Conservation (phyloP, 2,329 filamentous ascomycete genomes). For the Paecilomyces formosus region DNA sequence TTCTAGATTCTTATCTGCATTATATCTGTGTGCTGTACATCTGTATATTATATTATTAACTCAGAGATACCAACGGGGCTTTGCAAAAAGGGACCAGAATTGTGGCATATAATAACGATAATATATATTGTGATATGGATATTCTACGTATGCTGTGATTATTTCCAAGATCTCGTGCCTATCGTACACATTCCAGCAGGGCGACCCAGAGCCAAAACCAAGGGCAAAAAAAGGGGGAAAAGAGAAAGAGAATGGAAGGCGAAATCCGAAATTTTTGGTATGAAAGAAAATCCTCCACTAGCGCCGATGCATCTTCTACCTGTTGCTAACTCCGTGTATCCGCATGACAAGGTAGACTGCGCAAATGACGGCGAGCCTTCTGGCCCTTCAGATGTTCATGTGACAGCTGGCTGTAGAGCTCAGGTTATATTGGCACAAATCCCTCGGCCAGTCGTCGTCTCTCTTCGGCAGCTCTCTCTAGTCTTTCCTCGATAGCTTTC, state of each 20-base stretch:
- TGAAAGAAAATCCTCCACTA: too few relatives aligned
- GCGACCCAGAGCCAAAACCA: too few relatives aligned
- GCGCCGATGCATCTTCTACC: too few relatives aligned
- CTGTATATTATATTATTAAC: neutral
- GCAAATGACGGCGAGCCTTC: too few relatives aligned
- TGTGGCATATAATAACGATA: neutral
- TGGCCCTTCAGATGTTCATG: neutral
- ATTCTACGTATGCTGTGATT: neutral
- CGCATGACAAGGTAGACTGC: too few relatives aligned
- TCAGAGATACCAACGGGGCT: neutral
- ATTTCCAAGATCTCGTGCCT: neutral
- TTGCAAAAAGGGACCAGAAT: neutral
- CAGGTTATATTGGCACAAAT: slow-evolving; percentile 16
- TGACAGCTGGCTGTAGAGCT: neutral
- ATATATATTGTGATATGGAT: neutral
- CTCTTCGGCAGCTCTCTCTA: slow-evolving; percentile 7
- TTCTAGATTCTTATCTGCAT: too few relatives aligned
- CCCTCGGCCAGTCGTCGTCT: slow-evolving; percentile 15
- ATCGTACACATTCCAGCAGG: neutral
- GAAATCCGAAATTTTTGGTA: too few relatives aligned
- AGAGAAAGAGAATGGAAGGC: too few relatives aligned
- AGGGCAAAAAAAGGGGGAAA: too few relatives aligned
- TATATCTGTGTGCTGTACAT: neutral
- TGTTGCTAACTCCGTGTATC: too few relatives aligned
- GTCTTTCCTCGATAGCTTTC: slow-evolving; percentile 8